phyloP scores from a whole-genome alignment of 1,284 basidiomycete species.

The Pseudozyma pruni region DNA sequence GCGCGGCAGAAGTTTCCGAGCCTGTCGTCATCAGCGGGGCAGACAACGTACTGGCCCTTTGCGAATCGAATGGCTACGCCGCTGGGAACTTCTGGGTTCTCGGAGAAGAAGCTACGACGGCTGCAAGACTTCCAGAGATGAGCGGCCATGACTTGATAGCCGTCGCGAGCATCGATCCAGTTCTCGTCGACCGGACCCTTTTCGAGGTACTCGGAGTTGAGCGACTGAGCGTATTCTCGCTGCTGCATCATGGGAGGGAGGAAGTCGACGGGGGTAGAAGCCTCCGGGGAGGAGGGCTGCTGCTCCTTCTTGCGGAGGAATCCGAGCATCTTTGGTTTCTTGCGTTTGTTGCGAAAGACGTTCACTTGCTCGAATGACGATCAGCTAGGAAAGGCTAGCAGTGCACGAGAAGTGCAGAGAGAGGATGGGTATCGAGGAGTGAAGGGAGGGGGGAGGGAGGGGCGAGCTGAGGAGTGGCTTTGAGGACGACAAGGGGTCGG shows the following conservation, averaged over 20 bases:
- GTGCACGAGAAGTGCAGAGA: no score
- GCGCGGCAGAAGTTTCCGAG: constrained; percentile 68
- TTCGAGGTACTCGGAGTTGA: constrained; percentile 12
- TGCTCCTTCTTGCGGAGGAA: constrained; percentile 16
- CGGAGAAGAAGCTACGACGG: constrained; percentile 29
- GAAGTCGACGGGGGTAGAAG: background rate
- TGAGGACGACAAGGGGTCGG: no score
- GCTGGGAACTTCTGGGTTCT: constrained; percentile 20
- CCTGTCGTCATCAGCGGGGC: constrained; percentile 26
- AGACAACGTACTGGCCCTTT: constrained; percentile 49
- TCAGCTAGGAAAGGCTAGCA: no score
- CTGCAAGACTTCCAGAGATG: constrained; percentile 37
- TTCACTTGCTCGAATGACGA: no score
- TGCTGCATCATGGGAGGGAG: constrained; percentile 22
- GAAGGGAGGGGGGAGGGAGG: no score
- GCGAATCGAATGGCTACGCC: constrained; percentile 45
- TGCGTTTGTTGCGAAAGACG: no score
- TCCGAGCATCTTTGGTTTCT: constrained; percentile 17
- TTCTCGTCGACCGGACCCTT: constrained; percentile 7
- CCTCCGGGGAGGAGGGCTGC: background rate
- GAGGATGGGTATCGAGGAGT: no score
- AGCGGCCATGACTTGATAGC: constrained; percentile 44
- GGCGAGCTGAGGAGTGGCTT: no score
- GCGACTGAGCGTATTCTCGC: constrained; percentile 14
- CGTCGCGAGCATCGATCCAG: constrained; percentile 48